Evolutionary conservation across 148 eudicot genomes (phyloP).

Genomic region (Persicaria tinctoria): DNA sequence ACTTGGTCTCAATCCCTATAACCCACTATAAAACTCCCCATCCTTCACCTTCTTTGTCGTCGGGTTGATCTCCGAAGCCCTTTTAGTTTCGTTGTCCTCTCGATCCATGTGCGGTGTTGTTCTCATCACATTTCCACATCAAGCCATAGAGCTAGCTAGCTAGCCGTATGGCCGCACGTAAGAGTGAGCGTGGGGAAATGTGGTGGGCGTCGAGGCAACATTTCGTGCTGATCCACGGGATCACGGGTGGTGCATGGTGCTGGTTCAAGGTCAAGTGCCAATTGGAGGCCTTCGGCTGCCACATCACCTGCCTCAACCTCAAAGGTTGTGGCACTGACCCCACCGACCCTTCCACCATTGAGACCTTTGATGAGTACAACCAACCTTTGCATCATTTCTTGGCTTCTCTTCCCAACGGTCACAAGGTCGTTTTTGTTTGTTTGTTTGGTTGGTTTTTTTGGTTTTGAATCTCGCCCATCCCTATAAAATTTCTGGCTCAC

Average conservation of each 20-base stretch:
- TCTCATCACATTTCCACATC: neutral
- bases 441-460: neutral
- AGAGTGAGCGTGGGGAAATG: neutral
- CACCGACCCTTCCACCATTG: conserved; percentile 13
- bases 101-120: too few relatives aligned
- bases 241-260: conserved; percentile 27
- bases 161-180: neutral
- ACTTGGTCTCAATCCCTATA: neutral
- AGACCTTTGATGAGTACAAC: conserved; percentile 21
- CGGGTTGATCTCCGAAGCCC: too few relatives aligned
- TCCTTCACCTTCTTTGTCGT: too few relatives aligned
- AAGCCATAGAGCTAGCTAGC: neutral
- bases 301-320: conserved; percentile 25
- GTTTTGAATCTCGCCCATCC: neutral
- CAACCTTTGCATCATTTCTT: conserved; percentile 20
- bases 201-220: conserved; percentile 7
- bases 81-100: neutral
- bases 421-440: conserved; percentile 22
- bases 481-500: too few relatives aligned
- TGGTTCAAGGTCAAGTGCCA: conserved; percentile 28
- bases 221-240: conserved; percentile 26
- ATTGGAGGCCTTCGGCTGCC: conserved; percentile 21
- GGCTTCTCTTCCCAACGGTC: conserved; percentile 13
- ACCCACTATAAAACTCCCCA: neutral
- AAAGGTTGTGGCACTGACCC: conserved; percentile 20